These are phyloP conservation scores for Talaromyces sp. DNA, from an alignment of 2,329 filamentous ascomycete species.

Conservation along the genomic window DNA sequence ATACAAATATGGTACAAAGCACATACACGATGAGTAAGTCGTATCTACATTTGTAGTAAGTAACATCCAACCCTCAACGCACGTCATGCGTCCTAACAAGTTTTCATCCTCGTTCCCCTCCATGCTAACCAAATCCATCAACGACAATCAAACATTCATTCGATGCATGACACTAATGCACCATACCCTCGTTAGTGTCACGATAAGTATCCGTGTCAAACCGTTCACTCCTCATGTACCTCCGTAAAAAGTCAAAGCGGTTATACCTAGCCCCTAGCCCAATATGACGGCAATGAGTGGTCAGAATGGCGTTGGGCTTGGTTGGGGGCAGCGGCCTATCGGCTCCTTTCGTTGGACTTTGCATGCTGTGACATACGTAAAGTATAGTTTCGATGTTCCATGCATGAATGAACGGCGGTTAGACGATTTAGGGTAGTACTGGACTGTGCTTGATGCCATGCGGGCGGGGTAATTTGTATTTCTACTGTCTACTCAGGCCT, in stretches of 20 bases:
- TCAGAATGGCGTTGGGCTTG: not conserved
- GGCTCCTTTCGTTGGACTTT: not conserved
- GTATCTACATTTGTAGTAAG: not conserved
- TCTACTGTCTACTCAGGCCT: not conserved
- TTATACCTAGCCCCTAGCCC: not conserved
- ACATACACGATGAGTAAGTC: not conserved
- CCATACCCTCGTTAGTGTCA: not conserved
- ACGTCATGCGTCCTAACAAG: not conserved
- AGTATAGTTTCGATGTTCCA: not conserved
- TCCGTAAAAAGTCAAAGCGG: not conserved
- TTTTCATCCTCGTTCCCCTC: not conserved
- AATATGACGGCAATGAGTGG: not conserved
- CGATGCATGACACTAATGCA: not conserved
- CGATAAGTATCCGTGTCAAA: slow-evolving; percentile 1
- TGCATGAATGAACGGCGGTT: not conserved
- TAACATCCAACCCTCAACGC: not conserved
- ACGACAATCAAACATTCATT: not conserved
- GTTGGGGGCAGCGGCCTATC: not conserved
- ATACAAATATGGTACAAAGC: not conserved
- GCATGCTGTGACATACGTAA: not conserved
- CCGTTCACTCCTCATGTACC: not conserved
- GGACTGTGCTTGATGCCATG: not conserved
- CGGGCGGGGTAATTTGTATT: not conserved
- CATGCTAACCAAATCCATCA: not conserved
- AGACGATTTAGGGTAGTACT: not conserved